Base-by-base conservation (phyloP, 2,329 filamentous ascomycete genomes). In the Lachnellula arida region DNA sequence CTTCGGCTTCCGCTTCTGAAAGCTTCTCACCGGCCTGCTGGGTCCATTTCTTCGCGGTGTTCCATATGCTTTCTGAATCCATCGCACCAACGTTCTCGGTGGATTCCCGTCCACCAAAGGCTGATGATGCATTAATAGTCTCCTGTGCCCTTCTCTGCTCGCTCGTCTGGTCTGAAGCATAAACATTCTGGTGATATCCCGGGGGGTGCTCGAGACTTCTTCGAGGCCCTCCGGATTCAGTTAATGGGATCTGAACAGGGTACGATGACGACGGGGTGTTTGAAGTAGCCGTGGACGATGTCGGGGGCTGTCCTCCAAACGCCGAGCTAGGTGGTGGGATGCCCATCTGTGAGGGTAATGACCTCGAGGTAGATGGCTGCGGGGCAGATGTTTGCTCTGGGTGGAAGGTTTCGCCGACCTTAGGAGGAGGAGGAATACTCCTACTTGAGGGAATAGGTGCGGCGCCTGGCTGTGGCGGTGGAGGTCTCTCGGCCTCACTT, bases 401-500 rank as follows among this genome's bases (percentile, higher is more conserved):
- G 49, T 71, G 70, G 57, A 72, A 69, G 49, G 69, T 71, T 69
- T 82, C 76, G 39, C 77, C 78, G 35, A 71, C 74, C 65, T 75
- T 81, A 51, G 80, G 79, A 46, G 80, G 79, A 54, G 80, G 78
- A 55, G 79, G 79, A 34, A 80, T 44, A 55, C 68, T 62, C 55
- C 55, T 66, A 54, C 58, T 66, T 23, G 73, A 63, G 49, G 78
- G 71, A 46, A 72, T 66, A 40, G 82, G 82, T 44, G 76, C 72
- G 40, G 81, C 78, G 53, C 81, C 81, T 39, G 82, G 81, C 62
- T 85, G 81, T 32, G 82, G 81, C 59, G 77, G 71, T 54, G 81
- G 77, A 48, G 81, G 81, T 15, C 71, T 72, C 46, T 69, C 62
- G 49, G 62, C 58, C 25, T 64, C 59, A 48, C 68, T 58, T 46